Conservation (phyloP, 2,329 filamentous ascomycete species). For the Phaeosphaeria sp. region DNA sequence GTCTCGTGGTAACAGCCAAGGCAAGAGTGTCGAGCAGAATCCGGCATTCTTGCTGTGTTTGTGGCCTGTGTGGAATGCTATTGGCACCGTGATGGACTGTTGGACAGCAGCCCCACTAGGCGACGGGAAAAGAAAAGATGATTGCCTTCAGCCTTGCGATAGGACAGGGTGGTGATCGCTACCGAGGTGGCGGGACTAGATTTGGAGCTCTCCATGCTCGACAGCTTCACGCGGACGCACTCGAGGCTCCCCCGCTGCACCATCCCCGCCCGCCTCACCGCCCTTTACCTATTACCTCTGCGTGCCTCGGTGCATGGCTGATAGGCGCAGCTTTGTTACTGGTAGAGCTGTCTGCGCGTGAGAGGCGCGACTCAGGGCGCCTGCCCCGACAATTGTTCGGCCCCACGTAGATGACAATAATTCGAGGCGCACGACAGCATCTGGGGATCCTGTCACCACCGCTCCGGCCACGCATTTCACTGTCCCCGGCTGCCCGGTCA, state of each 20-base stretch:
- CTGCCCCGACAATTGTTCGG: constrained; percentile 4
- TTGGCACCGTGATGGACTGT: constrained; percentile 48
- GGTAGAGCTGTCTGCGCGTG: constrained; percentile 4
- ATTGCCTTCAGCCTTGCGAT: constrained; percentile 5
- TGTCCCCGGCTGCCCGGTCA: constrained; percentile 13
- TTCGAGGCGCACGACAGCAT: constrained; percentile 23
- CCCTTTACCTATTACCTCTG: no score
- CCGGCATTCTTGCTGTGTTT: constrained; percentile 44
- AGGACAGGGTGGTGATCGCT: constrained; percentile 5
- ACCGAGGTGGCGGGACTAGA: constrained; percentile 13
- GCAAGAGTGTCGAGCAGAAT: neutral
- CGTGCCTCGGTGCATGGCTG: constrained; percentile 8
- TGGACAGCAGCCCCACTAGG: neutral
- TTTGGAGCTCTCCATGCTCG: neutral
- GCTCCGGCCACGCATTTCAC: constrained; percentile 14
- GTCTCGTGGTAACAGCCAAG: neutral
- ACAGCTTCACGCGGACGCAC: constrained; percentile 4
- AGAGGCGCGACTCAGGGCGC: constrained; percentile 4
- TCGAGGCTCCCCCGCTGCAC: constrained; percentile 9
- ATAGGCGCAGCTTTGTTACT: constrained; percentile 7
- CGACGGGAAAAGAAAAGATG: neutral
- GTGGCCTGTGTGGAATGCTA: constrained; percentile 56
- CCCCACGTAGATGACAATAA: constrained; percentile 37
- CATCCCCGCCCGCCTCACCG: constrained; percentile 25
- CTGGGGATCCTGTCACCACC: constrained; percentile 23